Evolutionary conservation across 495 filamentous ascomycete genomes (phyloP), one percentile per base, ranked within the genome.

Genomic region (Clohesyomyces aquaticus): DNA sequence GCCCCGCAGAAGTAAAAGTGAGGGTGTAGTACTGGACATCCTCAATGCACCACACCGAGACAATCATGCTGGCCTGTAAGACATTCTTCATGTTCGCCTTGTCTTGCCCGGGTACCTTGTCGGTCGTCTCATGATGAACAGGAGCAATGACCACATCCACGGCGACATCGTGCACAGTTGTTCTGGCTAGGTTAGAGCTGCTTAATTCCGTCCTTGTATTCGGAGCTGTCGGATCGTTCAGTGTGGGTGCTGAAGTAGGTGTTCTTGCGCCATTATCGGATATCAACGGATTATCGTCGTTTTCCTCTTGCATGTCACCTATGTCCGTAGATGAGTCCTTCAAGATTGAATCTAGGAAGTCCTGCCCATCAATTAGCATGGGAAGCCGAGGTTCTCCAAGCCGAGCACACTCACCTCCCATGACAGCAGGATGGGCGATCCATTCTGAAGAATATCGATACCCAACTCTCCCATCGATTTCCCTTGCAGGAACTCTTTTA

Each of bases 41-140:
- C 43, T 83, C 82, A 21, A 87, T 74, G 26, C 79, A 77, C 83
- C 85, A 90, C 18, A 85, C 78, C 1, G 84, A 85, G 22, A 90
- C 79, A 32, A 88, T 86, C 87, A 89, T 87, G 67, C 83, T 86
- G 3, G 86, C 82, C 29, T 80, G 77, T 0, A 78, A 74, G 46
- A 84, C 79, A 51, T 68, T 56, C 21, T 73, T 65, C n/a, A 64
- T 49, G 1, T 21, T 14, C 18, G 28, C 4, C 32, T 66, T 80
- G 61, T 46, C 75, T 66, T 60, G 50, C 19, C 22, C 38, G 4
- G 50, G 22, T 0, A 8, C 29, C 16, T 19, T 47, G 12, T 26
- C 54, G 21, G 21, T 25, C 43, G 23, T 19, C 14, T 27, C 22
- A 25, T 45, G 51, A 45, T 16, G 43, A 8, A 50, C 18, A 25